These are phyloP conservation scores for Rhamnella rubrinervis DNA, from an alignment of 331 rosid species.

Conservation along the genomic window DNA sequence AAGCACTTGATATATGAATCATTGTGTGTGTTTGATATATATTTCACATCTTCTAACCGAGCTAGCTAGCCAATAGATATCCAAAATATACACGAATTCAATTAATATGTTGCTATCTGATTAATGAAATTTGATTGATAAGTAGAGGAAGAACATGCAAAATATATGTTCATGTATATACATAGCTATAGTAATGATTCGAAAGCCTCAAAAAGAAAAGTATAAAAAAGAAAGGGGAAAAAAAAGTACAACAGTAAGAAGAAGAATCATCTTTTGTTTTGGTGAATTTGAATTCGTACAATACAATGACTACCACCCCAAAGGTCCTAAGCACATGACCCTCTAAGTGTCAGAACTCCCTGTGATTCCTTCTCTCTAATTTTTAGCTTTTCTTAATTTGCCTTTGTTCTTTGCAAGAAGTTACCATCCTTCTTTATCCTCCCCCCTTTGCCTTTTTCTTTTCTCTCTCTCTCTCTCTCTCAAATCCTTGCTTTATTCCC, in stretches of 20 bases:
- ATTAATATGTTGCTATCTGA: too few species aligned
- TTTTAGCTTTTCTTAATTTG: conserved; percentile 38
- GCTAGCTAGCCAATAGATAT: too few species aligned
- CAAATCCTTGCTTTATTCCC: conserved; percentile 68
- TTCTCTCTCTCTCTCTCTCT: conserved; percentile 33
- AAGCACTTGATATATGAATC: conserved; percentile 11
- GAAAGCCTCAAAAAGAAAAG: conserved; percentile 31
- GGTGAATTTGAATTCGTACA: conserved; percentile 64
- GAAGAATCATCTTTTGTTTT: conserved; percentile 75
- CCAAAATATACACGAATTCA: too few species aligned
- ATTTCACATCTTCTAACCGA: background rate
- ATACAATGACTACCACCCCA: conserved; percentile 24
- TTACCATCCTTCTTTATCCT: conserved; percentile 83
- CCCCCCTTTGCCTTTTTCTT: conserved; percentile 43
- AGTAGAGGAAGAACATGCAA: background rate
- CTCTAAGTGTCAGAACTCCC: conserved; percentile 58
- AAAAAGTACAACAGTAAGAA: conserved; percentile 45
- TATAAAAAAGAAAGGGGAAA: conserved; percentile 14
- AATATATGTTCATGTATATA: background rate
- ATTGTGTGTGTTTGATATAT: background rate
- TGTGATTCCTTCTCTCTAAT: conserved; percentile 63
- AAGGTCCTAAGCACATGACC: conserved; percentile 78
- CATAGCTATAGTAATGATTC: conserved; percentile 22
- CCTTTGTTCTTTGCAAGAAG: conserved; percentile 83
- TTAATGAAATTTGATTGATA: background rate